Evolutionary conservation across 495 filamentous ascomycete genomes (phyloP), one percentile per base, ranked within the genome.

Genomic region (Aeminium ludgeri): DNA sequence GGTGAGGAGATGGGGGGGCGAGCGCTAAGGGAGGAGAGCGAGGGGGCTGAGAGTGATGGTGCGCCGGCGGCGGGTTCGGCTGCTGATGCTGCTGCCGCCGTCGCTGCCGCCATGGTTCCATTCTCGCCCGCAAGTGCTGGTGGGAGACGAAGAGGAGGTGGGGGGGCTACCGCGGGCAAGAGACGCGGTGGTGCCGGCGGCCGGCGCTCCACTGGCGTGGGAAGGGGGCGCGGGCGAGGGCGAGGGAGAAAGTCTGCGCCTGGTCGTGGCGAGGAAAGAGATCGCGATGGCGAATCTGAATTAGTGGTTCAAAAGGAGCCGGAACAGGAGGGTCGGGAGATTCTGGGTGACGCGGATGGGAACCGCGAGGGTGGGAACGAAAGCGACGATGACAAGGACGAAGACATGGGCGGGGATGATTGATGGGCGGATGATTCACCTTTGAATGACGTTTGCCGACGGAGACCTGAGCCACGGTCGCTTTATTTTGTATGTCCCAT

Each of bases 251-350:
- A 25, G 30, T 11, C 12, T 23, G 40, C 16, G 8, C 17, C 11
- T 30, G 45, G 36, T 36, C 44, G 33, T 25, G n/a, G 33, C 35
- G 46, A 45, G 29, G 43, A 46, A 25, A 51, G 47, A 15, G 55
- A 54, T 13, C 30, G 42, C 37, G 41, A 28, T 30, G 50, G 50
- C 20, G 50, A 53, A 17, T 44, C 35, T 20, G 55, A 53, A 37
- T 42, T 54, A 3, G 23, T 8, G 23, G 23, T 25, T 4, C 23
- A 25, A 25, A 25, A 25, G 8, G 23, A 25, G 23, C 23, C 23
- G 27, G 41, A 43, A 33, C 54, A 54, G 17, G 55, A 52, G 39
- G 55, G 54, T 20, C 43, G 51, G n/a, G 49, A 51, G 37, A 11
- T 48, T 23, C 40, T 52, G 1, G 45, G 43, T 1, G 51, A 51